Evolutionary conservation across 2,329 filamentous ascomycete species (phyloP).

Genomic region (Scedosporium minutisporum): DNA sequence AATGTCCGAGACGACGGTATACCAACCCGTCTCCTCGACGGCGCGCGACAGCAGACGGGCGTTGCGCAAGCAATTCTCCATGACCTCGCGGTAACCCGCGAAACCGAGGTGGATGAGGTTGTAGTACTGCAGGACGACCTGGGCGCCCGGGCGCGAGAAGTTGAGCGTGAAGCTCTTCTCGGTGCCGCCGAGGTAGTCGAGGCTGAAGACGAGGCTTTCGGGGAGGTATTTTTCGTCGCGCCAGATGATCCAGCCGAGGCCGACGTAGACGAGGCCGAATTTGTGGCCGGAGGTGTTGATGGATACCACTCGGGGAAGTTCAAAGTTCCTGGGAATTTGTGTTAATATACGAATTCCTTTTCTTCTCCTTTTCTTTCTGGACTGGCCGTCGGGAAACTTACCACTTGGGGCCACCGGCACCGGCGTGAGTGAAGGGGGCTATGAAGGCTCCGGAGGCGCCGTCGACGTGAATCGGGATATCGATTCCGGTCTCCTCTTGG

Average conservation of each 20-base stretch:
- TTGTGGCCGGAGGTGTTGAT: conserved; percentile 59
- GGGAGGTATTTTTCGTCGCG: conserved; percentile 55
- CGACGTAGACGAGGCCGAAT: conserved; percentile 55
- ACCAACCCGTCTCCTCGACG: conserved; percentile 58
- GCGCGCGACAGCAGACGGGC: conserved; percentile 53
- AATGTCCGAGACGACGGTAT: conserved; percentile 54
- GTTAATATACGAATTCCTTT: not conserved
- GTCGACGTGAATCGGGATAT: conserved; percentile 61
- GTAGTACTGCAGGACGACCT: conserved; percentile 64
- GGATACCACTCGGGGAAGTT: conserved; percentile 50
- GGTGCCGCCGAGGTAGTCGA: conserved; percentile 62
- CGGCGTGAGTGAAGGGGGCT: conserved; percentile 48
- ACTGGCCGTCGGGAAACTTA: conserved; percentile 17
- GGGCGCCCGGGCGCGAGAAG: conserved; percentile 61
- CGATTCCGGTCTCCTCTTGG: conserved; percentile 48
- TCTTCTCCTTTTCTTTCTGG: no score
- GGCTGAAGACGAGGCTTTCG: conserved; percentile 59
- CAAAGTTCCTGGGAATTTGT: conserved; percentile 37
- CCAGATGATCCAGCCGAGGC: conserved; percentile 64
- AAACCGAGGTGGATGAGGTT: conserved; percentile 64
- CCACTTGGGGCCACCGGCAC: conserved; percentile 49
- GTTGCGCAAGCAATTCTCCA: conserved; percentile 58
- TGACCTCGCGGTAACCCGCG: conserved; percentile 52
- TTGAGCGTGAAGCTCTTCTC: conserved; percentile 64
- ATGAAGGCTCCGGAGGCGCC: conserved; percentile 53